Base-by-base conservation (phyloP, 495 filamentous ascomycete species). In the Hypomontagnella monticulosa region DNA sequence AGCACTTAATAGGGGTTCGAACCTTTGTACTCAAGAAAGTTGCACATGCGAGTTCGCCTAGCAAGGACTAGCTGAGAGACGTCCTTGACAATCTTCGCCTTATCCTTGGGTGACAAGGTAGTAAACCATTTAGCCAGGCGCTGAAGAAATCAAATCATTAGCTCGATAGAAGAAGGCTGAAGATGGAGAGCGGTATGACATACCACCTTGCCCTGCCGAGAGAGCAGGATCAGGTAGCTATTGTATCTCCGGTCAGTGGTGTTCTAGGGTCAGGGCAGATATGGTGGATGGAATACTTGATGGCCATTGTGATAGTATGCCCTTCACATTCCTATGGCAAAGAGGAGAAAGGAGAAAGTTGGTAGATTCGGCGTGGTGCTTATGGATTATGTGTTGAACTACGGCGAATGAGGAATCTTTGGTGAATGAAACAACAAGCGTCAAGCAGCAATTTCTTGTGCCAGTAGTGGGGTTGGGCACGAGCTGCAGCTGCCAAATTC, bases 21-120 rank as follows among this genome's bases (percentile, higher is more conserved):
- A 92, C 95, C 95, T 90, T 98, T 99, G 78, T 99, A 99, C 71
- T 99, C 95, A 40, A 99, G 88, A 78, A 99, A 99, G 79, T 99
- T 99, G 85, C 95, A 99, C 95, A 99, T 99, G 66, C 93, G 91
- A 49, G 95, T 97, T 71, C 95, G 84, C 66, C 95, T 86, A 38
- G 96, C 94, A 52, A 99, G 88, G 60, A 99, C 96, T 10, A 99
- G 90, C 78, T 98, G 95, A 64, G 95, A 93, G 75, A 98, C 95
- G 86, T 99, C 96, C 79, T 98, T 97, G 85, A 99, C 90, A 73
- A 98, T 97, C 84, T 99, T 99, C 76, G 94, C 93, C 81, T 97
- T 99, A 76, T 99, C 95, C 82, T 91, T 97, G 54, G 95, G 95
- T 33, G 94, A 96, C 67, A 98, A 85, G 37, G 95, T 99, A 41